These are phyloP conservation scores for Geum urbanum DNA, from an alignment of 306 rosid genomes.

Conservation along the genomic window DNA sequence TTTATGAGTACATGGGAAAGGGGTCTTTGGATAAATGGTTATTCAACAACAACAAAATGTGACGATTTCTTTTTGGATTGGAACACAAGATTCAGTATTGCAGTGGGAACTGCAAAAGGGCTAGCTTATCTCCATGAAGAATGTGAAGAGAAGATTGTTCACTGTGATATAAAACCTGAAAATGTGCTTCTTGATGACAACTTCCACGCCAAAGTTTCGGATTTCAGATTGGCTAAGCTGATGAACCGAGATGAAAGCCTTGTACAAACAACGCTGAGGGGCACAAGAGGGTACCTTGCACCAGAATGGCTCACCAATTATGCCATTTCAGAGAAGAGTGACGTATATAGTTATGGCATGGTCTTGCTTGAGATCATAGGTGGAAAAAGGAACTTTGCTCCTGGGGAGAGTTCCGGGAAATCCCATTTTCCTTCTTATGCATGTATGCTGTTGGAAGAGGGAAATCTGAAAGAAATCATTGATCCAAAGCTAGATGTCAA, in stretches of 20 bases:
- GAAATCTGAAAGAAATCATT: constrained; percentile 41
- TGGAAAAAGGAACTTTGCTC: constrained; percentile 28
- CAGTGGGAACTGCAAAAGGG: constrained; percentile 39
- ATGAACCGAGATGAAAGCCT: constrained; percentile 32
- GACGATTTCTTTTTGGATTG: constrained; percentile 30
- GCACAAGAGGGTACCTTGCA: constrained; percentile 45
- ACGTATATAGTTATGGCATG: constrained; percentile 41
- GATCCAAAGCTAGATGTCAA: constrained; percentile 47
- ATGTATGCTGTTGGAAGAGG: constrained; percentile 39
- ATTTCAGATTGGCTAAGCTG: constrained; percentile 39
- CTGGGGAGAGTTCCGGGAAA: constrained; percentile 24
- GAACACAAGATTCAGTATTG: constrained; percentile 41
- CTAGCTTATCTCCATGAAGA: constrained; percentile 44
- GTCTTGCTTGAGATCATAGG: constrained; percentile 38
- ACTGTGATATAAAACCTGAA: constrained; percentile 47
- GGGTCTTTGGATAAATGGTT: constrained; percentile 79
- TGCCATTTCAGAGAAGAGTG: constrained; percentile 43
- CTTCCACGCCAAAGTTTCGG: constrained; percentile 34
- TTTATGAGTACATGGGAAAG: constrained; percentile 66
- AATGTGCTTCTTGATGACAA: constrained; percentile 39
- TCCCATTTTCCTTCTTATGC: constrained; percentile 36
- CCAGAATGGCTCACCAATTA: constrained; percentile 42
- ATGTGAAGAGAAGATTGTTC: constrained; percentile 42
- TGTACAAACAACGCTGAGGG: constrained; percentile 31
- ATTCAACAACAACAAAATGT: constrained; percentile 25